Evolutionary conservation across 2,329 filamentous ascomycete species (phyloP).

Genomic region (Penicillium janthinellum): DNA sequence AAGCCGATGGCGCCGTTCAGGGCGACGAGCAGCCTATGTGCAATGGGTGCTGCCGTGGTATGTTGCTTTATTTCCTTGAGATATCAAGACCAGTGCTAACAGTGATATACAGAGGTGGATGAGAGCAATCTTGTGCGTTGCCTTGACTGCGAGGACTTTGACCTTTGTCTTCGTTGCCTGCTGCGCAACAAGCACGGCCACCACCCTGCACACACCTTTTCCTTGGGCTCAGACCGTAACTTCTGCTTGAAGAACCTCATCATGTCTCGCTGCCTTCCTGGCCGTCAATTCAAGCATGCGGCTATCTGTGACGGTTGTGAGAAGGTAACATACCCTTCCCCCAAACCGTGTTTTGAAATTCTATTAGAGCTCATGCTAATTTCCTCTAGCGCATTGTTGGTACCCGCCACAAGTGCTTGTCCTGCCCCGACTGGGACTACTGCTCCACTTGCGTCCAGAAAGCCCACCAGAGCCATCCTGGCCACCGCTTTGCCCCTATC

Average conservation of each 20-base stretch:
- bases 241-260: slow-evolving; percentile 64
- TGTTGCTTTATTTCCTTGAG: slow-evolving; percentile 18
- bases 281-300: slow-evolving; percentile 78
- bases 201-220: slow-evolving; percentile 82
- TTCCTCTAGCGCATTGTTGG: slow-evolving; percentile 70
- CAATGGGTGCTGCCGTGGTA: slow-evolving; percentile 68
- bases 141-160: slow-evolving; percentile 81
- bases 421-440: slow-evolving; percentile 97
- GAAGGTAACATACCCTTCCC: slow-evolving; percentile 49
- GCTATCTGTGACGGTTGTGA: slow-evolving; percentile 96
- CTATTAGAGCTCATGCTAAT: slow-evolving; percentile 21
- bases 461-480: slow-evolving; percentile 70
- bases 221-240: slow-evolving; percentile 53
- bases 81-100: slow-evolving; percentile 26
- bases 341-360: neutral
- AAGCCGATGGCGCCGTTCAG: slow-evolving; percentile 21
- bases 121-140: slow-evolving; percentile 86
- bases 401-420: slow-evolving; percentile 92
- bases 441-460: slow-evolving; percentile 74
- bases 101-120: slow-evolving; percentile 58
- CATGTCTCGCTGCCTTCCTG: slow-evolving; percentile 70
- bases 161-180: slow-evolving; percentile 86
- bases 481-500: slow-evolving; percentile 85
- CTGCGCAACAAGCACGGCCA: slow-evolving; percentile 78
- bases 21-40: slow-evolving; percentile 49